Base-by-base conservation (phyloP, 495 filamentous ascomycete genomes). In the Penicillium soppii region DNA sequence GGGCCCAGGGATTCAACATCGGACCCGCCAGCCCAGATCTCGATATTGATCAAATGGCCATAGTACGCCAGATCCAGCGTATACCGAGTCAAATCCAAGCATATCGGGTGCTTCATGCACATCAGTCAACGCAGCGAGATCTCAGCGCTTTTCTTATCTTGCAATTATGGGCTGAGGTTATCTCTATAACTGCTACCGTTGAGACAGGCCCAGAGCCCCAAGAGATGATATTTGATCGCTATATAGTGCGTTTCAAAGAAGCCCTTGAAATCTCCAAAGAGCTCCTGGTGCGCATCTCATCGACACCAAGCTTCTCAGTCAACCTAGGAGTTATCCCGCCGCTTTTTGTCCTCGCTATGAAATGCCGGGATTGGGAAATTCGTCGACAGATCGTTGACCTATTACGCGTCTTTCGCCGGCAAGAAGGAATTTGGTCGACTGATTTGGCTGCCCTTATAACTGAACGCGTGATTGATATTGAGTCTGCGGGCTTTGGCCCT, bases 281-380 rank as follows among this genome's bases (percentile, higher is more conserved):
- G 13, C 27, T 58, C 7, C 32, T 58, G 17, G 2, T 37, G 4
- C 25, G 43, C 19, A 23, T 35, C 16, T 32, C 47, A 20, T 16
- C 19, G 13, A 40, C 39, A 32, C 55, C 55, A 2, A 46, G 42
- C 16, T 62, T 62, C 36, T 52, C 55, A 8, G 48, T 56, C 39
- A 41, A 44, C 20, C 37, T 44, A 25, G 52, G 55, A 6, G 36
- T 62, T n/a, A 50, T 52, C 23, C 30, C 55, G 3, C 47, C 59
- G 9, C 52, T 62, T 7, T 56, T 45, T 39, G 29, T 55, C 15
- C 52, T 52, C 35, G 47, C 29, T 17, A 45, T 52, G 19, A 58
- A 52, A 39, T 58, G 55, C 33, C 59, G 59, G 7, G 52, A 62
- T 35, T 58, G 44, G 47, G n/a, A 42, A 3, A 38, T 56, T 9